These are phyloP conservation scores for Exophiala mesophila DNA, from an alignment of 2,329 filamentous ascomycete species.

Conservation along the genomic window DNA sequence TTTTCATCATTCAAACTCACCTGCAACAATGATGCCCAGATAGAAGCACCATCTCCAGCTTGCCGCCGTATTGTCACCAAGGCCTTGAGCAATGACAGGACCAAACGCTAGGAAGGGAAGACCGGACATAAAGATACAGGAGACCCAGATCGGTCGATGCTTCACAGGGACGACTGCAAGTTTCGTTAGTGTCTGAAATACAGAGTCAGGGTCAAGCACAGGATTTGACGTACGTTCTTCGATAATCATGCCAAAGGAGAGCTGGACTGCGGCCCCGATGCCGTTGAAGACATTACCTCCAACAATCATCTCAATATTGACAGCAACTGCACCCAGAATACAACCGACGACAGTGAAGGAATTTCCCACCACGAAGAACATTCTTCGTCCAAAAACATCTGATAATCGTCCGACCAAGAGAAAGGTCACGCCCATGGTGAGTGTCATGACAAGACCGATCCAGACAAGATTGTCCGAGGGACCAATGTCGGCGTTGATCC, in stretches of 20 bases:
- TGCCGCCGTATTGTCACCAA: constrained; percentile 39
- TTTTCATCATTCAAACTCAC: no score
- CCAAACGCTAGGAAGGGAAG: constrained; percentile 34
- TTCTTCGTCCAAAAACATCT: constrained; percentile 35
- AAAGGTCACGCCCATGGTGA: constrained; percentile 27
- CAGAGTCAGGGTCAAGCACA: no score
- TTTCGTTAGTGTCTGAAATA: no score
- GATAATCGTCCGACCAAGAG: constrained; percentile 32
- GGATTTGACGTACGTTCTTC: no score
- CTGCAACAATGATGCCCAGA: constrained; percentile 42
- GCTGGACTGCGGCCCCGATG: constrained; percentile 34
- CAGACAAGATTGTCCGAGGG: constrained; percentile 28
- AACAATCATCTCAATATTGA: constrained; percentile 35
- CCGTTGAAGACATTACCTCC: constrained; percentile 35
- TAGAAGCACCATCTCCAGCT: constrained; percentile 50
- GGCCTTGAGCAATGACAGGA: constrained; percentile 42
- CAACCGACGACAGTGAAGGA: constrained; percentile 34
- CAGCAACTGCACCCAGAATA: constrained; percentile 35
- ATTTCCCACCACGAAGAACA: constrained; percentile 31
- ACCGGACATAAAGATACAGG: constrained; percentile 33
- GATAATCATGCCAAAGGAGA: constrained; percentile 36
- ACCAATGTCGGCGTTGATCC: constrained; percentile 31
- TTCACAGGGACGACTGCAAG: constrained; percentile 40
- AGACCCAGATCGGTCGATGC: constrained; percentile 32
- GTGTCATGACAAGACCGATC: constrained; percentile 29